A percentile compares a stretch with the other conserved stretches of the same genome.
Evolutionary conservation across 495 filamentous ascomycete species (phyloP).

Genomic region (Podospora bellae-mahoneyi): DNA sequence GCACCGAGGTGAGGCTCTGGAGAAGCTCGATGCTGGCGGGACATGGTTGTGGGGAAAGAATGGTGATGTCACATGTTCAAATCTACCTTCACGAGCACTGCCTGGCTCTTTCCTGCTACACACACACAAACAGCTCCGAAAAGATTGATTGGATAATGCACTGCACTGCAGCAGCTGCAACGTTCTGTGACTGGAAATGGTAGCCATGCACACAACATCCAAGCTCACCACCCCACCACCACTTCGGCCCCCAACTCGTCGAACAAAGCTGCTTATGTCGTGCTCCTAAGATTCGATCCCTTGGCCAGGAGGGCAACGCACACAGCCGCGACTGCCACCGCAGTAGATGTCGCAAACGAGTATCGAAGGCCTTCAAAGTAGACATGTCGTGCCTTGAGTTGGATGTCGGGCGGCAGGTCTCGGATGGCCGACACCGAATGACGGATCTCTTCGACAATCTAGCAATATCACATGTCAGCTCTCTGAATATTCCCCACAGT

Average conservation of each 20-base stretch:
- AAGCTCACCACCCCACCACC: not conserved
- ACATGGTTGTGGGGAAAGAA: too few species aligned
- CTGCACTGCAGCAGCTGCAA: too few species aligned
- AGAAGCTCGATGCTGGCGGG: too few species aligned
- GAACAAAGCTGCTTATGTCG: conserved; percentile 15
- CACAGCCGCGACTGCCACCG: conserved; percentile 49
- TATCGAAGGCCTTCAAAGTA: conserved; percentile 57
- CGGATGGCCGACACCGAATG: conserved; percentile 57
- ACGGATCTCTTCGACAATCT: conserved; percentile 60
- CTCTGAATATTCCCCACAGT: too few species aligned
- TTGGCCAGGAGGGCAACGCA: conserved; percentile 50
- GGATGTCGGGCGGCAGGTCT: conserved; percentile 54
- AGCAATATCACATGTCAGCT: conserved; percentile 5
- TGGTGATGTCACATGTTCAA: not conserved
- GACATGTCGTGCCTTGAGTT: conserved; percentile 56
- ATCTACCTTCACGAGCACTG: not conserved
- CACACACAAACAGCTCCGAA: not conserved
- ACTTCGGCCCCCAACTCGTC: not conserved
- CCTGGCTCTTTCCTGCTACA: not conserved
- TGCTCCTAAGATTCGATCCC: conserved; percentile 45
- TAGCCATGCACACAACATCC: not conserved
- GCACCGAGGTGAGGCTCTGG: not conserved
- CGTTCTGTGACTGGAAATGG: not conserved
- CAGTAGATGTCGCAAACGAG: conserved; percentile 54
- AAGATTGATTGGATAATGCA: not conserved